Evolutionary conservation across 2,329 filamentous ascomycete species (phyloP).

Genomic region (Volutella citrinella): DNA sequence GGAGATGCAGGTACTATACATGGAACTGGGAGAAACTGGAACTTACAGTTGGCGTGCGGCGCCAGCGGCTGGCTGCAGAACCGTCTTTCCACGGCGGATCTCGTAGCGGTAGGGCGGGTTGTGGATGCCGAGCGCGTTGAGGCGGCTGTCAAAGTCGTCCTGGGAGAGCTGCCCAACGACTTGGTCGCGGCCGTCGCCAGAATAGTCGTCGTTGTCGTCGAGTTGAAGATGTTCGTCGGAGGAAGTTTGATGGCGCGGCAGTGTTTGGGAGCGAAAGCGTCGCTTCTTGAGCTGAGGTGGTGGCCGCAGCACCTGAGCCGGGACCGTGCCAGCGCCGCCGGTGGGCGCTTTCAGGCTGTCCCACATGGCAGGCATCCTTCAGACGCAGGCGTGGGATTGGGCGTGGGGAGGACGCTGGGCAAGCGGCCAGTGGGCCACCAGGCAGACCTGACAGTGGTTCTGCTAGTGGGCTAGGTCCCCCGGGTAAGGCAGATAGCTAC

Average conservation of each 20-base stretch:
- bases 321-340: constrained; percentile 14
- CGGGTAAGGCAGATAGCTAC: too few relatives aligned
- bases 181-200: constrained; percentile 12
- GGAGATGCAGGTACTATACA: too few relatives aligned
- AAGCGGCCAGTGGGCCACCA: background rate
- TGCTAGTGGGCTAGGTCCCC: too few relatives aligned
- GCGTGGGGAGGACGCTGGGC: too few relatives aligned
- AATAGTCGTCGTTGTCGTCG: constrained; percentile 6
- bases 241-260: constrained; percentile 14
- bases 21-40: too few relatives aligned
- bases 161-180: constrained; percentile 18
- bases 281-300: constrained; percentile 24
- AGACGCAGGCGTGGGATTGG: too few relatives aligned
- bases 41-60: constrained; percentile 28
- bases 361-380: constrained; percentile 25
- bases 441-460: too few relatives aligned
- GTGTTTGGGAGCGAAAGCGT: constrained; percentile 20
- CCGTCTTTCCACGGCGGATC: constrained; percentile 30
- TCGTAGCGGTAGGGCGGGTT: constrained; percentile 28
- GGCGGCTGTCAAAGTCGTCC: constrained; percentile 24
- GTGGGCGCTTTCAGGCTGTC: constrained; percentile 21
- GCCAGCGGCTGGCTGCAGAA: constrained; percentile 22
- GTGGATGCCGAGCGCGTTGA: constrained; percentile 28
- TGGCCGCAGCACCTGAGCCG: constrained; percentile 19
- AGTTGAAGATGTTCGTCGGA: too few relatives aligned